Base-by-base conservation (phyloP, 805 yeast genomes). In the Ogataea allantospora region DNA sequence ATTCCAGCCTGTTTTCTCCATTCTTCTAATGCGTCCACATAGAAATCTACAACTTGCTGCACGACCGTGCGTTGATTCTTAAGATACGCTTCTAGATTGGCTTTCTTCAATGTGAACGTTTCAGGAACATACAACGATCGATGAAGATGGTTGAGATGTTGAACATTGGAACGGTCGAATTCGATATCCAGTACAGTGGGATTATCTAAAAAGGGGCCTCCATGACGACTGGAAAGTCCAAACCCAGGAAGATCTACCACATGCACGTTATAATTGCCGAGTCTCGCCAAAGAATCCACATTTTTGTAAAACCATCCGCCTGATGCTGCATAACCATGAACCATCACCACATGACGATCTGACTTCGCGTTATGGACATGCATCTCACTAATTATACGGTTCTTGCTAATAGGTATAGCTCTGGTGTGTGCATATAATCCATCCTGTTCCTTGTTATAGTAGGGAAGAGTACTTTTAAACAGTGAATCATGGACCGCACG, bases 281-380 rank as follows among this genome's bases (percentile, higher is more conserved):
- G 51, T 14, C 58, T 46, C 26, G 72, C 65, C 32, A 76, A 54
- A 7, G 68, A 52, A 40, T 69, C 70, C 39, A 73, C 67, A 43
- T 76, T 76, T 34, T 78, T 64, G 21, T 77, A 77, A 63, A 73
- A 76, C 58, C 78, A 74, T 2, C 80, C 80, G 12, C 66, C 54
- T 0, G 77, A 66, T 1, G 81, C 78, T 0, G 77, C 81, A 54
- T 72, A 76, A 0, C 82, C 82, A 49, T 76, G 82, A 14, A 76
- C 39, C 59, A 76, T 68, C 3, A 75, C 80, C 15, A 76, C 44
- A 51, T 74, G 72, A 1, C 44, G 47, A 7, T 39, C 15, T 13
- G 39, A 9, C 6, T 17, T 12, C 6, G 27, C 29, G n/a, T 20
- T 30, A 4, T 14, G 5, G 16, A 36, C 35, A 7, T 14, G 6